phyloP scores from a whole-genome alignment of 2,329 filamentous ascomycete genomes.

The Nigrospora sphaerica region DNA sequence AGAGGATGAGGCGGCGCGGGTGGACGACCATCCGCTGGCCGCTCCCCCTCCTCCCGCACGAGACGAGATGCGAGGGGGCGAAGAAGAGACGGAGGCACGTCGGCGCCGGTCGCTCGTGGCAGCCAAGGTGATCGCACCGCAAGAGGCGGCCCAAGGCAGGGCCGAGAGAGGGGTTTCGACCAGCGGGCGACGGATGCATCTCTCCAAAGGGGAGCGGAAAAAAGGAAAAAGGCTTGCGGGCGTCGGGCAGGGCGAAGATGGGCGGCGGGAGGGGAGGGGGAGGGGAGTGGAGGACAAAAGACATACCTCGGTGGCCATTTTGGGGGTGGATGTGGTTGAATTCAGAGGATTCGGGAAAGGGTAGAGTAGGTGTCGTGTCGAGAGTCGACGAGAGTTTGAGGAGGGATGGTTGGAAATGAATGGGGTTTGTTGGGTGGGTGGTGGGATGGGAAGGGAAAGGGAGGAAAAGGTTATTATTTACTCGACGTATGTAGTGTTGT shows the following conservation, averaged over 20 bases:
- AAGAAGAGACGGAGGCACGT: too few relatives aligned
- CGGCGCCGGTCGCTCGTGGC: too few relatives aligned
- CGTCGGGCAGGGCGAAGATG: not conserved
- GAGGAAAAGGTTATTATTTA: not conserved
- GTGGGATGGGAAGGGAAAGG: too few relatives aligned
- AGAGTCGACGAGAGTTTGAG: not conserved
- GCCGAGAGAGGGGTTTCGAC: not conserved
- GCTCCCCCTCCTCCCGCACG: too few relatives aligned
- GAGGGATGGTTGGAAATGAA: too few relatives aligned
- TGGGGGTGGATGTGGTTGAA: not conserved
- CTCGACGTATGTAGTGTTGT: not conserved
- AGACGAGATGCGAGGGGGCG: too few relatives aligned
- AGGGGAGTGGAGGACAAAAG: not conserved
- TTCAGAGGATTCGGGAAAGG: not conserved
- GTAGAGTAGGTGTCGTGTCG: not conserved
- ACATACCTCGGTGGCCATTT: not conserved
- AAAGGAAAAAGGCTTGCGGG: not conserved
- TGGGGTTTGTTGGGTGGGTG: too few relatives aligned
- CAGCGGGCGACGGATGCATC: too few relatives aligned
- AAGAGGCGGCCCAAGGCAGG: not conserved
- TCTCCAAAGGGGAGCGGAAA: not conserved
- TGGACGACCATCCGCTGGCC: too few relatives aligned
- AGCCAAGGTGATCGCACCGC: too few relatives aligned
- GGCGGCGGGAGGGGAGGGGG: not conserved
- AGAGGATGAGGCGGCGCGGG: too few relatives aligned